Base-by-base conservation (phyloP, 1,139 yeast genomes). In the Kodamaea alishanica region DNA sequence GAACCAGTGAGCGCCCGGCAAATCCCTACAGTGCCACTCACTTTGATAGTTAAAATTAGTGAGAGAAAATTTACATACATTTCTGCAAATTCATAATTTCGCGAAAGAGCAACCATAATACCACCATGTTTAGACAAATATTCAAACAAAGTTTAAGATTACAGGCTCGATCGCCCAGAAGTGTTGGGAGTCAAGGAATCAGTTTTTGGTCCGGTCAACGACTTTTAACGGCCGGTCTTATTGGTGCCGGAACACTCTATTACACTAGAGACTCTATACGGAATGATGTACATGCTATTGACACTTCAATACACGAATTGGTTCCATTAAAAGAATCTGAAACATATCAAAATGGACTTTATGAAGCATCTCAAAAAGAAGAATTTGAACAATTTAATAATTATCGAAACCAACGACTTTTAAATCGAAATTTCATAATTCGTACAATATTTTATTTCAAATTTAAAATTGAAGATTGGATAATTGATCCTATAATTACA, bases 401-500 rank as follows among this genome's bases (percentile, higher is more conserved):
- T 1, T 59, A 56, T 40, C 44, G 71, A 24, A 35, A 45, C 1
- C 39, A 56, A 26, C 52, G 60, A 52, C 48, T 67, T 36, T 36
- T 54, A 11, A 49, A 56, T 37, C 51, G 65, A 7, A 56, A 51
- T 37, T 37, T 50, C 9, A 35, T 63, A 15, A 44, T 55, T 20
- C 57, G 77, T 28, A 38, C 63, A 35, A 41, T 67, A 28, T 69
- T 58, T 51, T 52, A 54, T 33, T 9, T 77, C 3, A 59, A 65
- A 42, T 81, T 71, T 47, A 53, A 61, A 2, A 23, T 79, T 2
- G 61, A 66, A 4, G 87, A 82, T 51, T 77, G 72, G 49, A 36
- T 80, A 0, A 51, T 80, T 38, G 95, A 86, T 47, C 96, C 96
- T 0, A 26, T 82, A 2, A 65, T 79, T 2, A 87, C 95, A 0